Conservation (phyloP, 2,329 filamentous ascomycete species). For the Bipolaris oryzae region DNA sequence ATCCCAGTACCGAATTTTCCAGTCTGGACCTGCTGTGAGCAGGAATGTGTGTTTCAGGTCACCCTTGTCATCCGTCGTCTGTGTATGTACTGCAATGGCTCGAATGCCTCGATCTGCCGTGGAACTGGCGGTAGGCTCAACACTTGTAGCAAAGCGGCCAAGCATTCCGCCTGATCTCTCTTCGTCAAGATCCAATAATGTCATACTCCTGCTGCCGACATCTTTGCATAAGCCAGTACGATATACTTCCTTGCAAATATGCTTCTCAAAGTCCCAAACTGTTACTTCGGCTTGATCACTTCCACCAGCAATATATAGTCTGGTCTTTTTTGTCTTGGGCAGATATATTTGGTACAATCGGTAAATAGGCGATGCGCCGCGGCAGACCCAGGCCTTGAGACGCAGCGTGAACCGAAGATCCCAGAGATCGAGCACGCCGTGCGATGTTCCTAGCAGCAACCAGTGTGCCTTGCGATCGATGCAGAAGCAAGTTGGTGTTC, state of each 20-base stretch:
- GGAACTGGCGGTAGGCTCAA: slow-evolving; percentile 57
- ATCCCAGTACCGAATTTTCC: slow-evolving; percentile 94
- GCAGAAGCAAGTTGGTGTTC: slow-evolving; percentile 88
- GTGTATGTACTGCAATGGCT: slow-evolving; percentile 74
- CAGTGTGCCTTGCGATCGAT: slow-evolving; percentile 86
- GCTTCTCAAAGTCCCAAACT: slow-evolving; percentile 94
- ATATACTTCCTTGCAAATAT: slow-evolving; percentile 86
- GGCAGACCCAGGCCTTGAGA: slow-evolving; percentile 85
- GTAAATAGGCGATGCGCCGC: slow-evolving; percentile 79
- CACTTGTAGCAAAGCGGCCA: slow-evolving; percentile 76
- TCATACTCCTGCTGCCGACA: slow-evolving; percentile 58
- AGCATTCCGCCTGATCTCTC: slow-evolving; percentile 86
- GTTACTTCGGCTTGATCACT: slow-evolving; percentile 88
- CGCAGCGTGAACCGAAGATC: slow-evolving; percentile 93
- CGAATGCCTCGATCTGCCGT: slow-evolving; percentile 72
- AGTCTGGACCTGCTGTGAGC: slow-evolving; percentile 85
- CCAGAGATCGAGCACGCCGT: slow-evolving; percentile 93
- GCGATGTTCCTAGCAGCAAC: slow-evolving; percentile 88
- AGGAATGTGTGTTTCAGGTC: slow-evolving; percentile 81
- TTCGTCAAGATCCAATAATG: slow-evolving; percentile 87
- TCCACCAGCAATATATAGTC: slow-evolving; percentile 87
- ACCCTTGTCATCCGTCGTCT: slow-evolving; percentile 70
- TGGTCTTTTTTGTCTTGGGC: slow-evolving; percentile 72
- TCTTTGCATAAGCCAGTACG: slow-evolving; percentile 59
- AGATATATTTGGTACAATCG: slow-evolving; percentile 65